Conservation (phyloP, 2,329 filamentous ascomycete genomes). For the Alternaria sp. region DNA sequence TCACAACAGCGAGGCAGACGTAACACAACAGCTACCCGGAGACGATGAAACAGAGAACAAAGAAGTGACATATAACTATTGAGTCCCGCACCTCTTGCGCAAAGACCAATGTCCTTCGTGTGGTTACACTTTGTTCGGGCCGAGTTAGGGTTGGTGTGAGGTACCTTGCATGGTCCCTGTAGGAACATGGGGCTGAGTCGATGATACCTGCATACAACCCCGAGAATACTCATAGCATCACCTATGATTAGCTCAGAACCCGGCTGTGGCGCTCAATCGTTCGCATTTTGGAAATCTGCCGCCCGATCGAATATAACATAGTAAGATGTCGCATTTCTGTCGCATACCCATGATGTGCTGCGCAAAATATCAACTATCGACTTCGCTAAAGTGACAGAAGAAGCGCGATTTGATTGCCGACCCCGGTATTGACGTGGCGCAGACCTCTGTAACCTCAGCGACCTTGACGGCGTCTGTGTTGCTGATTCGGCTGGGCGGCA, state of each 20-base stretch:
- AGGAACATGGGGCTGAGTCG: constrained; percentile 46
- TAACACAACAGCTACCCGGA: constrained; percentile 24
- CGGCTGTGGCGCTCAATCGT: constrained; percentile 19
- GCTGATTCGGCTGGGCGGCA: constrained; percentile 3
- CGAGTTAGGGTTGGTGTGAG: constrained; percentile 31
- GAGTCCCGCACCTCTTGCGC: constrained; percentile 25
- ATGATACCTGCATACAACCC: constrained; percentile 25
- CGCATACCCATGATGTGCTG: constrained; percentile 11
- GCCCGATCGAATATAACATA: constrained; percentile 5
- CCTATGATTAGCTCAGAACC: constrained; percentile 43
- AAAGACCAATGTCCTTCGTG: constrained; percentile 35
- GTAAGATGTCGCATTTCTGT: constrained; percentile 11
- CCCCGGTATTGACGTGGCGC: constrained; percentile 6
- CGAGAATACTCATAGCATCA: constrained; percentile 38
- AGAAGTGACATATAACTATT: constrained; percentile 37
- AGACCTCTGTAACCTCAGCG: background rate
- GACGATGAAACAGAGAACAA: constrained; percentile 37
- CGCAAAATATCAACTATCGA: constrained; percentile 7
- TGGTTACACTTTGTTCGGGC: constrained; percentile 27
- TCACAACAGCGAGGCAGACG: constrained; percentile 16
- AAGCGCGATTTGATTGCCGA: constrained; percentile 8
- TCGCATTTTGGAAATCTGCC: constrained; percentile 12
- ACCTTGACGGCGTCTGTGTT: background rate
- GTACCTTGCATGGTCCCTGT: constrained; percentile 24
- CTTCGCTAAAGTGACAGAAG: constrained; percentile 3